Evolutionary conservation across 176 grass and related monocot species (phyloP).

Genomic region (Oryza meyeriana): DNA sequence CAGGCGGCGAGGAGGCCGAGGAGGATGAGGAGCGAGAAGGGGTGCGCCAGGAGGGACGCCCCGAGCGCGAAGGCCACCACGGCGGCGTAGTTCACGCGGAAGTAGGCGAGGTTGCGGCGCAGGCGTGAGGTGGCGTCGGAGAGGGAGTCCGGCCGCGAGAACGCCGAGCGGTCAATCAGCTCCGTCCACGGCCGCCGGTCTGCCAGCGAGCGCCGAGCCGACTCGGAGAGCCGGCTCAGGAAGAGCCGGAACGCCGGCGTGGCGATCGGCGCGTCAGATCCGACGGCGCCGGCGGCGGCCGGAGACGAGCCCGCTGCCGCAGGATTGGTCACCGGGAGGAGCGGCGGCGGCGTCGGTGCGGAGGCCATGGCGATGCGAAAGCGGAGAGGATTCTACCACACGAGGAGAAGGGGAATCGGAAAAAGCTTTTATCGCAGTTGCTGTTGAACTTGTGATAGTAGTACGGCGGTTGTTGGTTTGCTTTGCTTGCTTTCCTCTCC

Average conservation of each 20-base stretch:
- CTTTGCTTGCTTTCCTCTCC: neutral
- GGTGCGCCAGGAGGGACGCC: conserved; percentile 73
- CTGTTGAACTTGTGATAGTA: neutral
- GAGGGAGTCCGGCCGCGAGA: conserved; percentile 80
- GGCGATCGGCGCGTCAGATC: conserved; percentile 38
- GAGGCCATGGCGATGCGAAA: conserved; percentile 46
- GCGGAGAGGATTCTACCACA: neutral
- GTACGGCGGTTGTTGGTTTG: neutral
- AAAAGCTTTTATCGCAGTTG: neutral
- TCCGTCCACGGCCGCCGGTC: conserved; percentile 87
- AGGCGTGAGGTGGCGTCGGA: conserved; percentile 89
- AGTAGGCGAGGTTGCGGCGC: conserved; percentile 93
- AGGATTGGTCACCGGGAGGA: conserved; percentile 67
- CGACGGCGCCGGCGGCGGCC: neutral
- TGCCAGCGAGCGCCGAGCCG: conserved; percentile 69
- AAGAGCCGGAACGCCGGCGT: conserved; percentile 77
- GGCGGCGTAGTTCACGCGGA: conserved; percentile 96
- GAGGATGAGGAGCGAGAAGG: conserved; percentile 85
- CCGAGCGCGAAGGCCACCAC: conserved; percentile 65
- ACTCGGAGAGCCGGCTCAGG: conserved; percentile 77
- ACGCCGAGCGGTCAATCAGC: conserved; percentile 84
- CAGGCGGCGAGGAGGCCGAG: conserved; percentile 71
- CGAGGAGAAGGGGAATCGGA: neutral
- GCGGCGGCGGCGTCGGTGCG: conserved; percentile 52
- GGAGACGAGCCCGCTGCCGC: conserved; percentile 27